Evolutionary conservation across 495 filamentous ascomycete species (phyloP), one percentile per base, ranked within the genome.

Genomic region (Trichoderma parareesei): DNA sequence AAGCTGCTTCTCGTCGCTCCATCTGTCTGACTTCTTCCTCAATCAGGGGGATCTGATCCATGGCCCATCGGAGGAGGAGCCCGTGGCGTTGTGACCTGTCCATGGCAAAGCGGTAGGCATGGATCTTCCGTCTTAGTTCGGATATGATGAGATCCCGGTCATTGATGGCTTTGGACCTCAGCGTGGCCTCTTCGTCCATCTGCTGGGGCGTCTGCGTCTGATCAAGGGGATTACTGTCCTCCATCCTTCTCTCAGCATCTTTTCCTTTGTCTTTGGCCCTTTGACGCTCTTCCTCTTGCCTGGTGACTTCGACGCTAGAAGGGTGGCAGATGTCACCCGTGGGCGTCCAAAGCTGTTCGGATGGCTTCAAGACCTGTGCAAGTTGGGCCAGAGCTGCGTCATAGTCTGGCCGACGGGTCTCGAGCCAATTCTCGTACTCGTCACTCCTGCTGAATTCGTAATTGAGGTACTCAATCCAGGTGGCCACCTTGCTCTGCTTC

Each of bases 401-500:
- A 43, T 61, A 43, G 18, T n/a, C 60, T 3, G 60, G 60, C 38
- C 42, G 38, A 16, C 38, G 33, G n/a, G 16, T 40, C 60, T 61
- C 41, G 8, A 61, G n/a, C 38, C 41, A 40, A 7, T 61, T 61
- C 18, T 40, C 60, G 38, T 61, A 61, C 16, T 61, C 60, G 14
- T 61, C 60, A 64, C 67, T 65, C 41, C 40, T 14, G 27, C 49
- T 44, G 61, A 64, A 73, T 44, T 62, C 63, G 41, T 65, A 74
- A 33, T 60, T 61, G 38, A 73, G 63, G 48, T 72, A 72, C 63
- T 74, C 72, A 62, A 74, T 69, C 71, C 72, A 74, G 10, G 69
- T 74, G n/a, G 69, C 69, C 35, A 74, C 27, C 65, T 70, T 68
- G 55, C 73, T 67, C 49, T 74, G 69, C 37, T 65, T 65, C 33